A percentile compares a stretch with the other conserved stretches of the same genome.
Evolutionary conservation across 2,329 filamentous ascomycete genomes (phyloP).

Genomic region (Ceratocystis destructans): DNA sequence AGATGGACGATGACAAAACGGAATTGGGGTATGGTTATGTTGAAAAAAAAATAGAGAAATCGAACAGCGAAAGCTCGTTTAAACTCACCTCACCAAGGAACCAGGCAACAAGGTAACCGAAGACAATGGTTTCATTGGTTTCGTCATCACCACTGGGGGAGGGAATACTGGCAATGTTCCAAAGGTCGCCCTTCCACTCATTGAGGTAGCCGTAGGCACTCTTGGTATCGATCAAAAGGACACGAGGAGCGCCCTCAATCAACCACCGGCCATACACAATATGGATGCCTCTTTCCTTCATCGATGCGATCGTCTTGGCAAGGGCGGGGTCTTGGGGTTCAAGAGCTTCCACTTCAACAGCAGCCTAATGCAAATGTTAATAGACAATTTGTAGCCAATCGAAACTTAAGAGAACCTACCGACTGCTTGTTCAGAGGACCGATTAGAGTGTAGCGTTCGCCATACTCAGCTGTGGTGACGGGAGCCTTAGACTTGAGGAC

Average conservation of each 20-base stretch:
- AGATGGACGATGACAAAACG: neutral
- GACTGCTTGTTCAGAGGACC: constrained; percentile 86
- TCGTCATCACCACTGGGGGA: constrained; percentile 82
- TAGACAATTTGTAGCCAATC: neutral
- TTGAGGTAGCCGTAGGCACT: constrained; percentile 82
- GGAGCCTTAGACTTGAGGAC: constrained; percentile 98
- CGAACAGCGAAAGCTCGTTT: neutral
- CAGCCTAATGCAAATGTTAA: constrained; percentile 44
- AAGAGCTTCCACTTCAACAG: constrained; percentile 93
- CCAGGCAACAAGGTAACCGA: constrained; percentile 95
- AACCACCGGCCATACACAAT: constrained; percentile 93
- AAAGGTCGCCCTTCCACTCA: constrained; percentile 95
- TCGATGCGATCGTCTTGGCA: constrained; percentile 70
- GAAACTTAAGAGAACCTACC: constrained; percentile 36
- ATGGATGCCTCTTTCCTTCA: constrained; percentile 81
- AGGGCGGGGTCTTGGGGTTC: constrained; percentile 71
- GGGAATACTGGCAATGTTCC: constrained; percentile 87
- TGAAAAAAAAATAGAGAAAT: neutral
- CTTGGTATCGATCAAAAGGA: constrained; percentile 87
- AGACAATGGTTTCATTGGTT: constrained; percentile 94
- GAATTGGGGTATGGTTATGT: neutral
- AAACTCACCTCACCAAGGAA: constrained; percentile 80
- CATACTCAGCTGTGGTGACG: constrained; percentile 96
- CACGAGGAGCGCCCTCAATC: constrained; percentile 88
- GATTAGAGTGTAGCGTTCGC: constrained; percentile 88